Percentiles rank a stretch among this genome's conserved stretches.
Conservation (phyloP, 345 rosid species). For the Firmiana major region DNA sequence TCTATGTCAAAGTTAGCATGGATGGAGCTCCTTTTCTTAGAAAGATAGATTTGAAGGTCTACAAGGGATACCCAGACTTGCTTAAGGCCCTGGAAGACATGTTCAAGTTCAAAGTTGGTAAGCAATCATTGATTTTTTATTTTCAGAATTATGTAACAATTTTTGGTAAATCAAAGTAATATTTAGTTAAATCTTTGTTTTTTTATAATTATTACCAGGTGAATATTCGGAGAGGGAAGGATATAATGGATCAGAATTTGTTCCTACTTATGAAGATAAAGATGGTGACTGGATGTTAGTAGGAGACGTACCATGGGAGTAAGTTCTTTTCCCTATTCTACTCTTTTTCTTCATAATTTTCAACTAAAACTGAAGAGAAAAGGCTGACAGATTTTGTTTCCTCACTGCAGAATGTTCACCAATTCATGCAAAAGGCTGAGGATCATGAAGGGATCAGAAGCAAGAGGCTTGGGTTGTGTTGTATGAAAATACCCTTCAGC, state of each 20-base stretch:
- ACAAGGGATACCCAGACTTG: conserved; percentile 45
- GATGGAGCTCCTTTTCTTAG: conserved; percentile 76
- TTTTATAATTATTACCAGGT: conserved; percentile 25
- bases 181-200: background rate
- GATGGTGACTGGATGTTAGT: conserved; percentile 84
- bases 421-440: conserved; percentile 54
- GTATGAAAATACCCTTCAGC: conserved; percentile 16
- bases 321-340: conserved; percentile 6
- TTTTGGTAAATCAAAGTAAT: background rate
- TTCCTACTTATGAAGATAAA: conserved; percentile 73
- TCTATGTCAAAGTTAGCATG: conserved; percentile 63
- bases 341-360: background rate
- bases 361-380: background rate
- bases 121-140: conserved; percentile 5
- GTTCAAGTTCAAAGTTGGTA: conserved; percentile 60
- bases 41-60: conserved; percentile 59
- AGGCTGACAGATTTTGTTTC: background rate
- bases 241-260: conserved; percentile 59
- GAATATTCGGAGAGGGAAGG: conserved; percentile 52
- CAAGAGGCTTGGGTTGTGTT: conserved; percentile 41
- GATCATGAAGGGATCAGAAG: conserved; percentile 62
- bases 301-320: conserved; percentile 91
- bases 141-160: background rate
- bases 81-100: conserved; percentile 58
- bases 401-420: conserved; percentile 41